These are phyloP conservation scores for Hypericum perforatum DNA, from an alignment of 345 rosid species.

Conservation along the genomic window DNA sequence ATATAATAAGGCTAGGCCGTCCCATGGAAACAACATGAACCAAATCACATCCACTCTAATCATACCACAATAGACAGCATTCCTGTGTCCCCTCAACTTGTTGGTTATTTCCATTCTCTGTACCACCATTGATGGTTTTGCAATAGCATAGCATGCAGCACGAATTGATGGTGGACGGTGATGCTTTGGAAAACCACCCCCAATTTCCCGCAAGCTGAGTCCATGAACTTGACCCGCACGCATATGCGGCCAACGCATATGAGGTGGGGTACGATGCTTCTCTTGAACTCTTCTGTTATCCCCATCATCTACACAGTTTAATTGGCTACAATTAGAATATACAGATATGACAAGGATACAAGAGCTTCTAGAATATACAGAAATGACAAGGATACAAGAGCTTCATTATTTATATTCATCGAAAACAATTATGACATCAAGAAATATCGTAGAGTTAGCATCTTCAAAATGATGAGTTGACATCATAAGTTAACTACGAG, in stretches of 20 bases:
- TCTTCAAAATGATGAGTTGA: neutral
- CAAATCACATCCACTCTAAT: neutral
- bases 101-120: constrained; percentile 93
- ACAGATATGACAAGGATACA: neutral
- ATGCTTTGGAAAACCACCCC: constrained; percentile 95
- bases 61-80: constrained; percentile 98
- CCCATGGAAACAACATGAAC: neutral
- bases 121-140: constrained; percentile 88
- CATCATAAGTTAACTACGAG: constrained; percentile 7
- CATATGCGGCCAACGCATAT: constrained; percentile 96
- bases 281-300: constrained; percentile 30
- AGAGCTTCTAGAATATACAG: neutral
- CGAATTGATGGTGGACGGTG: constrained; percentile 92
- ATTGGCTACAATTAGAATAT: constrained; percentile 11
- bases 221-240: constrained; percentile 88
- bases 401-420: too few relatives aligned
- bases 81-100: constrained; percentile 87
- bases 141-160: constrained; percentile 91
- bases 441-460: too few relatives aligned
- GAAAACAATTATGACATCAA: too few relatives aligned
- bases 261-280: constrained; percentile 37
- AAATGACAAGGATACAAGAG: too few relatives aligned
- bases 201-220: constrained; percentile 82
- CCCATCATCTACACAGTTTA: constrained; percentile 37
- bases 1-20: too few relatives aligned